Conservation (phyloP, 768 basidiomycete genomes). For the Boletus coccyginus region DNA sequence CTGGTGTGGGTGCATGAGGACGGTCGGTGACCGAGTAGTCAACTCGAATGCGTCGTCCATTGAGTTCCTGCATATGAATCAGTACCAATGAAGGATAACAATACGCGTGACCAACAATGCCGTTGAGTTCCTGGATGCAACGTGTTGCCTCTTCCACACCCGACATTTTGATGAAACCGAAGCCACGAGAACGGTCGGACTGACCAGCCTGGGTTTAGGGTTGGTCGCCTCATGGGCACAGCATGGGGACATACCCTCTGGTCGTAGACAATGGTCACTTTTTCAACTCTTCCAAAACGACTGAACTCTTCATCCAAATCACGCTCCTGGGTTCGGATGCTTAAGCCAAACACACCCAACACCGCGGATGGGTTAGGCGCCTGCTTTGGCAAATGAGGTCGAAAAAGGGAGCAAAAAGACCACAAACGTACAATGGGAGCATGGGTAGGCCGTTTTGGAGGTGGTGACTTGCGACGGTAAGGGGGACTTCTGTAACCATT, state of each 20-base stretch:
- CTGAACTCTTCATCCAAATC: slow-evolving; percentile 95
- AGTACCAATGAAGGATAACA: neutral
- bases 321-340: slow-evolving; percentile 89
- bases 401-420: slow-evolving; percentile 3
- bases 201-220: slow-evolving; percentile 32
- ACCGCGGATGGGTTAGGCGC: slow-evolving; percentile 86
- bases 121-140: slow-evolving; percentile 90
- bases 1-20: slow-evolving; percentile 94
- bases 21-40: slow-evolving; percentile 94
- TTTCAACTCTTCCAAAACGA: slow-evolving; percentile 86
- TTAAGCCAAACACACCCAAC: slow-evolving; percentile 97
- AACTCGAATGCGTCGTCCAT: slow-evolving; percentile 94
- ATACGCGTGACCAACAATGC: slow-evolving; percentile 58
- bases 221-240: neutral
- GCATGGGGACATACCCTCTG: slow-evolving; percentile 65
- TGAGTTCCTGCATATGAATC: slow-evolving; percentile 63
- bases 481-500: slow-evolving; percentile 58
- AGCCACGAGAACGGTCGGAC: slow-evolving; percentile 96
- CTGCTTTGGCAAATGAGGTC: slow-evolving; percentile 51
- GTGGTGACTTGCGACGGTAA: slow-evolving; percentile 55
- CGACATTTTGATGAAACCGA: slow-evolving; percentile 96
- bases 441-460: slow-evolving; percentile 63
- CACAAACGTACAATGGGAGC: slow-evolving; percentile 64
- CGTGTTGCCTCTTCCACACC: slow-evolving; percentile 82
- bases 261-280: slow-evolving; percentile 96